phyloP scores from a whole-genome alignment of 805 yeast species.

The Yamadazyma kitorensis region DNA sequence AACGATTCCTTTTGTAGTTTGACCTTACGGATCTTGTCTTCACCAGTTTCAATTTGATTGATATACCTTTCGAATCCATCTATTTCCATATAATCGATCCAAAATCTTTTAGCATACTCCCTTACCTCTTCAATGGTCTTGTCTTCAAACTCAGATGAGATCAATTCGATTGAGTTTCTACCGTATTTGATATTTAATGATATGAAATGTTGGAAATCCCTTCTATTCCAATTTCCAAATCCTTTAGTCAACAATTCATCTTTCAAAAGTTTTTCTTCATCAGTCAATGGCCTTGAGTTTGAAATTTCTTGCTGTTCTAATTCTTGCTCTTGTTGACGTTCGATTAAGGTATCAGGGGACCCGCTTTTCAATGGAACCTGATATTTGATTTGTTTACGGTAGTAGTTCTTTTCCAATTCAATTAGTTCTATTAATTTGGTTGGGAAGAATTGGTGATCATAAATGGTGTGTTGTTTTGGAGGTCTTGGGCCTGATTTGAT shows the following conservation, averaged over 20 bases:
- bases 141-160: slow-evolving; percentile 77
- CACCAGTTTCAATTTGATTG: slow-evolving; percentile 82
- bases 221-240: slow-evolving; percentile 77
- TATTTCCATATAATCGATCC: slow-evolving; percentile 74
- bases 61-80: slow-evolving; percentile 88
- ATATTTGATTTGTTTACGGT: slow-evolving; percentile 64
- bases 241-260: slow-evolving; percentile 62
- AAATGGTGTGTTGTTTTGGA: slow-evolving; percentile 78
- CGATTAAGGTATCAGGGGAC: slow-evolving; percentile 30
- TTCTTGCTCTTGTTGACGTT: slow-evolving; percentile 43
- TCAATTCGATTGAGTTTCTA: slow-evolving; percentile 64
- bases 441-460: slow-evolving; percentile 90
- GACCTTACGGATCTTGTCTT: slow-evolving; percentile 67
- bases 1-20: slow-evolving; percentile 76
- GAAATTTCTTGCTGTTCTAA: slow-evolving; percentile 71
- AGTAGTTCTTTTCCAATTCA: slow-evolving; percentile 78
- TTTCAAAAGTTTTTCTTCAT: slow-evolving; percentile 70
- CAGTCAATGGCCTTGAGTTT: slow-evolving; percentile 76
- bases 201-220: slow-evolving; percentile 84
- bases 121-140: slow-evolving; percentile 78
- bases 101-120: slow-evolving; percentile 75
- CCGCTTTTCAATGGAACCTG: slow-evolving; percentile 63
- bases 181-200: slow-evolving; percentile 76
- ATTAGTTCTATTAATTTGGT: slow-evolving; percentile 70
- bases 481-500: slow-evolving; percentile 66